Percentiles rank a stretch among this genome's conserved stretches.
Conservation (phyloP, 768 basidiomycete species). For the Trametopsis cervina region DNA sequence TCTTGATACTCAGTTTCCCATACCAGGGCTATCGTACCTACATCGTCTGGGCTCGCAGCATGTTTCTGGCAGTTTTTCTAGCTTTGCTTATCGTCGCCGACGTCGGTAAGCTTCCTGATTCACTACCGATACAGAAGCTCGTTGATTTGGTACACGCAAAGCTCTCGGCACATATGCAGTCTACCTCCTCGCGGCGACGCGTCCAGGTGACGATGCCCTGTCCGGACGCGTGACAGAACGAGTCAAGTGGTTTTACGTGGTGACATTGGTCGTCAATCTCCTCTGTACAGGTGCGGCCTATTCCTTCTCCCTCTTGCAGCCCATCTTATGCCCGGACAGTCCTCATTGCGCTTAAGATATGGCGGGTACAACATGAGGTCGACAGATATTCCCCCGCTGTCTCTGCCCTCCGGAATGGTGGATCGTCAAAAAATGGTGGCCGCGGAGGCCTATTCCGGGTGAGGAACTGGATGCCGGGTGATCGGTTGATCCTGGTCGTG, state of each 20-base stretch:
- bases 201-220: constrained; percentile 19
- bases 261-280: constrained; percentile 22
- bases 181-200: constrained; percentile 12
- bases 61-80: constrained; percentile 13
- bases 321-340: no score
- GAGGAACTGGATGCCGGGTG: no score
- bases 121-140: not conserved
- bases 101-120: constrained; percentile 16
- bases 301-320: no score
- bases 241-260: constrained; percentile 21
- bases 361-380: constrained; percentile 16
- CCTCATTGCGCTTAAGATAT: constrained; percentile 23
- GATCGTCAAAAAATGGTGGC: no score
- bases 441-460: no score
- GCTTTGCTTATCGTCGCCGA: constrained; percentile 23
- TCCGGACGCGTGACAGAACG: constrained; percentile 16
- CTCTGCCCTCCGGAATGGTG: not conserved
- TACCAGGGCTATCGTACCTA: constrained; percentile 23
- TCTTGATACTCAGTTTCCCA: not conserved
- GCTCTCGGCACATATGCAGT: constrained; percentile 8
- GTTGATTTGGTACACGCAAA: not conserved
- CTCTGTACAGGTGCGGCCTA: constrained; percentile 22
- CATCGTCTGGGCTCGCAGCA: constrained; percentile 21
- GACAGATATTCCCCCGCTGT: constrained; percentile 7
- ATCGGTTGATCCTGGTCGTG: constrained; percentile 14